phyloP scores from a whole-genome alignment of 1,139 yeast genomes.

The Suhomyces bokatorum region DNA sequence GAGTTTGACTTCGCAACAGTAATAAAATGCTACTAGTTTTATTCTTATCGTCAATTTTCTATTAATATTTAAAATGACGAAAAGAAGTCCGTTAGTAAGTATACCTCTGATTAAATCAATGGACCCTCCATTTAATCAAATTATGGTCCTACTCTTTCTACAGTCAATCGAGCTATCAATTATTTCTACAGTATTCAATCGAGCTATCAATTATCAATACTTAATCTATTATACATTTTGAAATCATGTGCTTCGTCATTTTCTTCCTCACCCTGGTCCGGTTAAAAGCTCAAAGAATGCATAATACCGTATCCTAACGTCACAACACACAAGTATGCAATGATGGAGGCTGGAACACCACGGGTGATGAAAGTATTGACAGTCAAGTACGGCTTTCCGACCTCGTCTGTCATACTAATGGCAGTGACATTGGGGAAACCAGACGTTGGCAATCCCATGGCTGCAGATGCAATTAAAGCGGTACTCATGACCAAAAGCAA shows the following conservation, averaged over 20 bases:
- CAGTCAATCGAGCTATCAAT: no score
- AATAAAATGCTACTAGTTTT: no score
- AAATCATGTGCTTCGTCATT: neutral
- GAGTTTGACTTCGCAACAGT: no score
- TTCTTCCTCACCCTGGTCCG: neutral
- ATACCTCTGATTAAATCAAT: no score
- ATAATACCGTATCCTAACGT: constrained; percentile 80
- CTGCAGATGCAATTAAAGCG: constrained; percentile 82
- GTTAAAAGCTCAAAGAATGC: constrained; percentile 52
- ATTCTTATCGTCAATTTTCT: no score
- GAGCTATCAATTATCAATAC: no score
- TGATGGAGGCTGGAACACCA: constrained; percentile 83
- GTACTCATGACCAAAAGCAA: constrained; percentile 76
- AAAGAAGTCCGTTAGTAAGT: no score
- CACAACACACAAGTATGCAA: constrained; percentile 67
- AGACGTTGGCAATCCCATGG: constrained; percentile 95
- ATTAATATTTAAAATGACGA: no score
- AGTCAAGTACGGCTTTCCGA: constrained; percentile 81
- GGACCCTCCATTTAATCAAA: no score
- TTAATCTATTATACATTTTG: constrained; percentile 1
- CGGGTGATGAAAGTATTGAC: constrained; percentile 81
- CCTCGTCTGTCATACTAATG: constrained; percentile 84
- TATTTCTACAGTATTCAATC: no score
- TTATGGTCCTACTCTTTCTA: no score
- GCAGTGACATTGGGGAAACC: constrained; percentile 98